phyloP scores from a whole-genome alignment of 495 filamentous ascomycete genomes.

The Durotheca rogersii region DNA sequence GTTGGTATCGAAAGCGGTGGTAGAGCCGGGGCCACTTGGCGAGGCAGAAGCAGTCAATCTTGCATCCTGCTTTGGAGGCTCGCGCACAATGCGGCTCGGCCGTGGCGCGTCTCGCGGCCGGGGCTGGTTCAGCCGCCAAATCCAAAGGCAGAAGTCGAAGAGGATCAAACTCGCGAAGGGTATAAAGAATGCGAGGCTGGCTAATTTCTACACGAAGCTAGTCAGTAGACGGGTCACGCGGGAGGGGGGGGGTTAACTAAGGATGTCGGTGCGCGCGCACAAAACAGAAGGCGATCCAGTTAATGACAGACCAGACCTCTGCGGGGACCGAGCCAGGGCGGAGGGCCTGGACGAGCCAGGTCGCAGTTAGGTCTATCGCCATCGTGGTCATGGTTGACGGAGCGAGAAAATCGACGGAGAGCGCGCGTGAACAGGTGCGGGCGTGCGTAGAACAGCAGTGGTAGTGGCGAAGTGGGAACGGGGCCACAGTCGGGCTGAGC shows the following conservation, averaged over 20 bases:
- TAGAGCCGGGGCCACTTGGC: constrained; percentile 13
- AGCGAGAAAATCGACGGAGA: neutral
- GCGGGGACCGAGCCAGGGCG: constrained; percentile 14
- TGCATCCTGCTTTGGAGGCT: neutral
- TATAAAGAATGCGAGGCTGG: constrained; percentile 30
- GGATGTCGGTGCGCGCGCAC: constrained; percentile 16
- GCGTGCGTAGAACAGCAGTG: no score
- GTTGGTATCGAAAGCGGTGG: constrained; percentile 12
- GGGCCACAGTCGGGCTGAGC: no score
- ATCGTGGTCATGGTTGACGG: constrained; percentile 20
- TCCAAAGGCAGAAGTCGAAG: constrained; percentile 49
- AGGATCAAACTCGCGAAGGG: constrained; percentile 37
- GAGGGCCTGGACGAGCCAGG: constrained; percentile 23
- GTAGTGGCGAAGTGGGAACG: neutral
- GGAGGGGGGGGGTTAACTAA: neutral
- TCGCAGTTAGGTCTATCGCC: constrained; percentile 17
- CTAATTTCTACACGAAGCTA: constrained; percentile 24
- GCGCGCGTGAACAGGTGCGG: no score
- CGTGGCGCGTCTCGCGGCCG: constrained; percentile 13
- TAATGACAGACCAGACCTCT: constrained; percentile 28
- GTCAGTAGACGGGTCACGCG: constrained; percentile 5
- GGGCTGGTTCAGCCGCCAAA: constrained; percentile 41
- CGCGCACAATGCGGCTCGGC: constrained; percentile 15
- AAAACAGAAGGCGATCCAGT: constrained; percentile 36
- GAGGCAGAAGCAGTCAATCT: constrained; percentile 1